A percentile compares a stretch with the other conserved stretches of the same genome.
Evolutionary conservation across 2,329 filamentous ascomycete genomes (phyloP).

Genomic region (Diaporthe vexans): DNA sequence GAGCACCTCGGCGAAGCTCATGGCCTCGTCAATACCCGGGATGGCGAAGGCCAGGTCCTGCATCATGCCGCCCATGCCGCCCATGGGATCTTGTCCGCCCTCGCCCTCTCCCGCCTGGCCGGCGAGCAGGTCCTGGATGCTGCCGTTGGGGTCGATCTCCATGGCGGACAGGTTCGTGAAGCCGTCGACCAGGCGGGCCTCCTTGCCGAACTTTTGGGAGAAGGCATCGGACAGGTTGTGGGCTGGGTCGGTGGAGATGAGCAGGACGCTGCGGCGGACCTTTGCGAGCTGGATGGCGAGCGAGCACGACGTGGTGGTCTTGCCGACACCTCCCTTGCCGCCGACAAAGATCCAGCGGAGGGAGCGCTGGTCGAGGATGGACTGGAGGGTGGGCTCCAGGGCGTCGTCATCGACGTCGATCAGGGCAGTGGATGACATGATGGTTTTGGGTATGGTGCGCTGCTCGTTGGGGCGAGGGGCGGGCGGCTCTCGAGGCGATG

Average conservation of each 20-base stretch:
- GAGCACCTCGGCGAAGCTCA: conserved; percentile 99
- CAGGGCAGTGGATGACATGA: conserved; percentile 57
- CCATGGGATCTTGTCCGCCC: conserved; percentile 69
- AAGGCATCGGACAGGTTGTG: conserved; percentile 99
- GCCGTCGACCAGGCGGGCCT: conserved; percentile 91
- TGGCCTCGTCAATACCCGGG: conserved; percentile 97
- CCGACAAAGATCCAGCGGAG: conserved; percentile 99
- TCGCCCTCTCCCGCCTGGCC: conserved; percentile 80
- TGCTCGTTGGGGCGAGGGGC: neutral
- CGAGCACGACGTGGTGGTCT: conserved; percentile 99
- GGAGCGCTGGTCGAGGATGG: conserved; percentile 93
- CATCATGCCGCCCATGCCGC: conserved; percentile 93
- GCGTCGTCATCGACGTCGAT: conserved; percentile 76
- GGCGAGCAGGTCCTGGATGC: conserved; percentile 93
- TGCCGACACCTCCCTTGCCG: conserved; percentile 97
- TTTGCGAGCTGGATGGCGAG: conserved; percentile 97
- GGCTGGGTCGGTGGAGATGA: conserved; percentile 98
- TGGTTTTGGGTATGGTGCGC: conserved; percentile 35
- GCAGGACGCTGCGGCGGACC: conserved; percentile 93
- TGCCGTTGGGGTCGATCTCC: conserved; percentile 99
- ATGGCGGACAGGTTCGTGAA: conserved; percentile 96
- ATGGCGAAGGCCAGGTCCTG: conserved; percentile 98
- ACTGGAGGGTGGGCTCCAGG: conserved; percentile 93
- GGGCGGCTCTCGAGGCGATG: neutral
- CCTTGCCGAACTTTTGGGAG: conserved; percentile 99